Percentiles rank a stretch among this genome's conserved stretches.
These are phyloP conservation scores for Pseudofabraea citricarpa DNA, from an alignment of 2,329 filamentous ascomycete genomes.

Conservation along the genomic window DNA sequence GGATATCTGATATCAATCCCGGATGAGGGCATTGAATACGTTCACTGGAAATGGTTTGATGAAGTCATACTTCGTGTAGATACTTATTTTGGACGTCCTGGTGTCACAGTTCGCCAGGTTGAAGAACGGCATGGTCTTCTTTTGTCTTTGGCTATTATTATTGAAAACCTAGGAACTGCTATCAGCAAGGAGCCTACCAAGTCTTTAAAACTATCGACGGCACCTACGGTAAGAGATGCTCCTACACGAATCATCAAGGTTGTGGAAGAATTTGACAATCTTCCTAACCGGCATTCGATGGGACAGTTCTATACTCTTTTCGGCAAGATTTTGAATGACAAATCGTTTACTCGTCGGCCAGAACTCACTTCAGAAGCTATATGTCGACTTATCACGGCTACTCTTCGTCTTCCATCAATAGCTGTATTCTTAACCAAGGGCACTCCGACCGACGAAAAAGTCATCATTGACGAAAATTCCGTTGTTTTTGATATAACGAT, in stretches of 20 bases:
- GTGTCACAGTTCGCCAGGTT: neutral
- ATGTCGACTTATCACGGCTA: conserved; percentile 51
- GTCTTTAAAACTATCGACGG: neutral
- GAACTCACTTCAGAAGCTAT: conserved; percentile 61
- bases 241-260: neutral
- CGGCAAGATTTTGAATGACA: conserved; percentile 8
- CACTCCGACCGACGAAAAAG: neutral
- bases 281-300: neutral
- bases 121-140: neutral
- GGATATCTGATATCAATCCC: conserved; percentile 44
- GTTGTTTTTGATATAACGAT: neutral
- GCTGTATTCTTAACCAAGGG: neutral
- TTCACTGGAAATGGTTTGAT: neutral
- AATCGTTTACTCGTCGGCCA: conserved; percentile 48
- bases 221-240: neutral
- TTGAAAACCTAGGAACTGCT: neutral
- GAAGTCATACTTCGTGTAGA: neutral
- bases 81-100: neutral
- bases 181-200: neutral
- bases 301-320: neutral
- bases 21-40: conserved; percentile 1
- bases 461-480: neutral
- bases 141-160: neutral
- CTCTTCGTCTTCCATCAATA: conserved; percentile 40
- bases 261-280: neutral